Conservation (phyloP, 768 basidiomycete genomes). For the Lactarius akahatsu region DNA sequence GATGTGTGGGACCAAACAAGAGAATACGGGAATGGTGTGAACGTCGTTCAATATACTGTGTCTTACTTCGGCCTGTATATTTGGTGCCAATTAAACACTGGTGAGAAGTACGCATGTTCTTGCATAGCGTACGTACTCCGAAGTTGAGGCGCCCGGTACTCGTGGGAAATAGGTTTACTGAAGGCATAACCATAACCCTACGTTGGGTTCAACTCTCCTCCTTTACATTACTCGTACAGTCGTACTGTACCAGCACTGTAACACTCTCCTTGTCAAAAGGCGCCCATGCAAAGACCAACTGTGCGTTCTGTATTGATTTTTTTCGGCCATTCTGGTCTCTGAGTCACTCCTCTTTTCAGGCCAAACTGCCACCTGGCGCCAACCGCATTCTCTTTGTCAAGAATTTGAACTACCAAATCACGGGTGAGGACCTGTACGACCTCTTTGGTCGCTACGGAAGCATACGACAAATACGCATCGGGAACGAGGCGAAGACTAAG, state of each 20-base stretch:
- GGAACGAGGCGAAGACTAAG: slow-evolving; percentile 87
- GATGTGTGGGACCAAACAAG: neutral
- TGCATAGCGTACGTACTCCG: no score
- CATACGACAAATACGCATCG: slow-evolving; percentile 92
- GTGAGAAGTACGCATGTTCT: no score
- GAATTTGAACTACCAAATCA: slow-evolving; percentile 90
- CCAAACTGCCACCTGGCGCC: slow-evolving; percentile 88
- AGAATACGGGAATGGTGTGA: neutral
- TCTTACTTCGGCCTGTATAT: neutral
- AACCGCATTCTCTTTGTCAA: slow-evolving; percentile 93
- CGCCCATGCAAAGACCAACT: slow-evolving; percentile 61
- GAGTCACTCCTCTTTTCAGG: slow-evolving; percentile 40
- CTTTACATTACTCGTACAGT: no score
- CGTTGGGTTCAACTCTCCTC: neutral
- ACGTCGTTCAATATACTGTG: neutral
- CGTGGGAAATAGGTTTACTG: neutral
- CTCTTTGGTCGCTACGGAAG: slow-evolving; percentile 97
- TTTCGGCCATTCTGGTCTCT: neutral
- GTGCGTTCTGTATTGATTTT: slow-evolving; percentile 41
- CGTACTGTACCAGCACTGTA: neutral
- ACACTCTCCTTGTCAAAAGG: neutral
- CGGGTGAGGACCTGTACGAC: slow-evolving; percentile 93
- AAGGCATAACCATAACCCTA: slow-evolving; percentile 4
- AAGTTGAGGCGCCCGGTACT: no score
- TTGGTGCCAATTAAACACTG: no score